Base-by-base conservation (phyloP, 192 early-diverging fungal genomes). In the Backusella tarrabulga region DNA sequence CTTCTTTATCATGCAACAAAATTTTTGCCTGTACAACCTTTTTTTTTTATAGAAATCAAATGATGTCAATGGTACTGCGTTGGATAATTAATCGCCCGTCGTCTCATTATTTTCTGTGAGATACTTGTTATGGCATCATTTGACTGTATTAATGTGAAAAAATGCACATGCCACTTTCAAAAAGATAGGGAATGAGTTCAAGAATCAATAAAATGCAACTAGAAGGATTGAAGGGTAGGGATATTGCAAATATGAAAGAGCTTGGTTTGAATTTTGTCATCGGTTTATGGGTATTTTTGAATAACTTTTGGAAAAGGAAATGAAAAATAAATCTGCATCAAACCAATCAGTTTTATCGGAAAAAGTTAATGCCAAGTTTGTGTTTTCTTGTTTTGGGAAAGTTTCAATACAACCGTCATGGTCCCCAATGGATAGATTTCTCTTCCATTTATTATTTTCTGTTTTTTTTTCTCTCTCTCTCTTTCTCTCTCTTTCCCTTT, bases 381-480 rank as follows among this genome's bases (percentile, higher is more conserved):
- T 26, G 12, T 12, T 29, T 60, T 23, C 56, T 60, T 60, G 5
- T 26, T 60, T 60, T 26, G 56, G 56, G 8, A 60, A 60, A 26
- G 56, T 60, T 60, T 60, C 56, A 60, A 12, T 60, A 23, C 11
- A 26, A 60, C 56, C 56, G 56, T 60, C 56, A 60, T 26, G 56
- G 56, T 60, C 56, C 56, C 56, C 56, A 60, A 60, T 60, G 56
- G 56, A 26, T 26, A 60, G 56, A 60, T 60, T 60, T 60, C 56
- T 60, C 21, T 60, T 60, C 56, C 56, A 60, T 60, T 60, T 60
- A 60, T 60, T 60, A 26, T 60, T 60, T 60, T 60, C 56, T 60
- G 23, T 56, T 26, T 60, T 60, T 60, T 23, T 56, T 6, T 56
- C 54, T 14, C 8, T 63, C 9, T 21, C 23, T 3, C 56, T 12